Percentiles rank a stretch among this genome's conserved stretches.
These are phyloP conservation scores for Protomyces macrosporus DNA, from an alignment of 1,139 yeast genomes.

Conservation along the genomic window DNA sequence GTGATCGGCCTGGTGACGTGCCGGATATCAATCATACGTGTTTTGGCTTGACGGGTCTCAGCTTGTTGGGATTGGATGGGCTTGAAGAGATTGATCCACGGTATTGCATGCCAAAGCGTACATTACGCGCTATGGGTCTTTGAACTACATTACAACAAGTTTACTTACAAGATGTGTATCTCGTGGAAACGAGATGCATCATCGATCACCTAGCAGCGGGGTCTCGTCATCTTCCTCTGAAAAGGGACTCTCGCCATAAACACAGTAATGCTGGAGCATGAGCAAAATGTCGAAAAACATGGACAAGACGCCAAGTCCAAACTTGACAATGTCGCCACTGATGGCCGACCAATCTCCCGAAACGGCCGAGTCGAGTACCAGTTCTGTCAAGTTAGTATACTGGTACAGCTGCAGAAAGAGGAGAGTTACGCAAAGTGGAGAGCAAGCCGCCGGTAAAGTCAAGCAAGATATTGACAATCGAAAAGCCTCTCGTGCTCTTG, in stretches of 20 bases:
- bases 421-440: conserved; percentile 2
- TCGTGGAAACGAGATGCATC: background rate
- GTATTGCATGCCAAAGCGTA: conserved; percentile 67
- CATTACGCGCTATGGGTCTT: background rate
- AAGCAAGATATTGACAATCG: conserved; percentile 16
- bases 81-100: conserved; percentile 70
- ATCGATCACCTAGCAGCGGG: background rate
- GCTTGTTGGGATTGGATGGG: conserved; percentile 58
- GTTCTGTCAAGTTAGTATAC: conserved; percentile 1
- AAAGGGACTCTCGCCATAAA: conserved; percentile 4
- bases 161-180: background rate
- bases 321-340: conserved; percentile 19
- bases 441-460: conserved; percentile 21
- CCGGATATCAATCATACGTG: conserved; percentile 90
- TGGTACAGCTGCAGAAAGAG: background rate
- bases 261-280: conserved; percentile 10
- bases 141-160: background rate
- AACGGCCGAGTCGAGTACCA: conserved; percentile 15
- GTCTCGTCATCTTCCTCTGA: background rate
- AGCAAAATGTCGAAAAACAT: conserved; percentile 9
- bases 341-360: conserved; percentile 8
- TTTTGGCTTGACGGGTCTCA: conserved; percentile 82
- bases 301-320: conserved; percentile 10
- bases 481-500: conserved; percentile 15
- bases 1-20: conserved; percentile 86